Evolutionary conservation across 768 basidiomycete species (phyloP).

Genomic region (Phlebiopsis flavidoalba): DNA sequence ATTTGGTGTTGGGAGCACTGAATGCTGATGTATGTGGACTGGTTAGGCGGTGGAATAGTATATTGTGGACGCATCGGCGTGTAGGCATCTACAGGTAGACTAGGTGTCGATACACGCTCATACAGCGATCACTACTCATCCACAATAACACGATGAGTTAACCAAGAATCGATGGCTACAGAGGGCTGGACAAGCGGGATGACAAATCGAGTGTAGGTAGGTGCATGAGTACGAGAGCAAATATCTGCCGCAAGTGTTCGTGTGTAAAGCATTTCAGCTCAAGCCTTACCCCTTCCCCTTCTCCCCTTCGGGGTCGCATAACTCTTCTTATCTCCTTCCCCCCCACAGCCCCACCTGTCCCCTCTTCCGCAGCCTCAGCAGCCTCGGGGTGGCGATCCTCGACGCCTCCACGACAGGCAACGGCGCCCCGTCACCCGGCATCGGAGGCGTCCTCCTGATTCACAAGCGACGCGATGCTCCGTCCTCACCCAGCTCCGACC

Average conservation of each 20-base stretch:
- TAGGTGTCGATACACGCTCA: neutral
- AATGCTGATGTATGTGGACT: neutral
- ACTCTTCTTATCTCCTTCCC: neutral
- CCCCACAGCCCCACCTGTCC: neutral
- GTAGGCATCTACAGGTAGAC: neutral
- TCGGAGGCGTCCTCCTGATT: conserved; percentile 14
- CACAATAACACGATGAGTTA: too few relatives aligned
- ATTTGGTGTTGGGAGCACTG: too few relatives aligned
- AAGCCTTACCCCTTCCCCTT: neutral
- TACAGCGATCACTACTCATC: neutral
- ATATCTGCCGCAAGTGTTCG: neutral
- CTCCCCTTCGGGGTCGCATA: neutral
- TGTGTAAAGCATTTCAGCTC: too few relatives aligned
- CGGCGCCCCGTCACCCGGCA: conserved; percentile 12
- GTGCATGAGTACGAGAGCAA: neutral
- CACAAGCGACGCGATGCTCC: neutral
- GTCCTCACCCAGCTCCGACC: neutral
- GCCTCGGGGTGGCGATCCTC: conserved; percentile 17
- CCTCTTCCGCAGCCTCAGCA: neutral
- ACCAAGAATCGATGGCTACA: neutral
- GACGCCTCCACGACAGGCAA: conserved; percentile 8
- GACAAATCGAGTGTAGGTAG: neutral
- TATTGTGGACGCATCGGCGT: neutral
- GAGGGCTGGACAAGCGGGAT: neutral
- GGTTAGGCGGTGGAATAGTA: neutral